phyloP scores from a whole-genome alignment of 495 filamentous ascomycete genomes.

The Penicillium simplicissimum region DNA sequence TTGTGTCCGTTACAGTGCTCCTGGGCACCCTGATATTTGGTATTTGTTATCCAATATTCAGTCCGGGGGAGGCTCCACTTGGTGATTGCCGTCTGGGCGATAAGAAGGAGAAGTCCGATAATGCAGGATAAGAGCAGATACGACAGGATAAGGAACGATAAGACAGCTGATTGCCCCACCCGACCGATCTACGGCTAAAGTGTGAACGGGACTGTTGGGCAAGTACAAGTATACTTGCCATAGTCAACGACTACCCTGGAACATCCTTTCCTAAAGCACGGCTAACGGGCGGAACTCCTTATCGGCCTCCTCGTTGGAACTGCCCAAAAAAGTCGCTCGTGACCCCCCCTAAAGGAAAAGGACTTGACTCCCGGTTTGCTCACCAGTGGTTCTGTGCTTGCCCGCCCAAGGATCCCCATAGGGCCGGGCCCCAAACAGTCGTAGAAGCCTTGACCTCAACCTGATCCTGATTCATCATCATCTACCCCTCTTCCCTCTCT shows the following conservation, averaged over 20 bases:
- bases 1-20: no score
- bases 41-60: no score
- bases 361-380: background rate
- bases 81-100: background rate
- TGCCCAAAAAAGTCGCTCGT: background rate
- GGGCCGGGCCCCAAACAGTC: background rate
- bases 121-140: background rate
- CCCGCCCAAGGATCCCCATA: slow-evolving; percentile 15
- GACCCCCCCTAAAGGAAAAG: background rate
- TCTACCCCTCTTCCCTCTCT: slow-evolving; percentile 27
- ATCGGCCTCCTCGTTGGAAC: background rate
- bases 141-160: background rate
- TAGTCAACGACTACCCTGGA: no score
- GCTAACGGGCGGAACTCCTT: background rate
- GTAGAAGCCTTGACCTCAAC: slow-evolving; percentile 21
- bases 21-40: no score
- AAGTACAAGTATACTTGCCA: background rate
- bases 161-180: background rate
- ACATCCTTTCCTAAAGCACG: background rate
- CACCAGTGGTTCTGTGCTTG: slow-evolving; percentile 8
- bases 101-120: background rate
- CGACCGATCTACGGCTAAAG: background rate
- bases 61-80: slow-evolving; percentile 6
- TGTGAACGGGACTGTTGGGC: background rate
- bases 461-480: slow-evolving; percentile 27